Evolutionary conservation across 352 stramenopile genomes (phyloP).

Genomic region (Blastocystis sp.): DNA sequence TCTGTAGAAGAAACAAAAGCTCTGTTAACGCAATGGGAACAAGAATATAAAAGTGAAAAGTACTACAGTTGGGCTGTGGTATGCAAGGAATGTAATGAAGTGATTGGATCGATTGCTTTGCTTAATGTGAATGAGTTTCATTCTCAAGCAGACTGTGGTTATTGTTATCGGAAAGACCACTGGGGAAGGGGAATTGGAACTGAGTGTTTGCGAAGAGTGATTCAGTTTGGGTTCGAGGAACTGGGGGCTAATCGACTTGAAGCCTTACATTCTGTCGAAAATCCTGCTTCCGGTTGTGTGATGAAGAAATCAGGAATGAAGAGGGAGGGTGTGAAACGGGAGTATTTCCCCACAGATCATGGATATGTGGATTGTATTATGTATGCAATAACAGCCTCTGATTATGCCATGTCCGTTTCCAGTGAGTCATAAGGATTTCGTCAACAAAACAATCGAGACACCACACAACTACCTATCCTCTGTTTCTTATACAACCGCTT

Average conservation of each 20-base stretch:
- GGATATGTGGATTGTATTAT: constrained; percentile 12
- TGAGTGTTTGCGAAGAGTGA: constrained; percentile 16
- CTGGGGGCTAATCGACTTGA: constrained; percentile 12
- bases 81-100: constrained; percentile 55
- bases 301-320: constrained; percentile 49
- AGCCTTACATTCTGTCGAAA: neutral
- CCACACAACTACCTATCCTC: too few relatives aligned
- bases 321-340: neutral
- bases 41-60: neutral
- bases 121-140: constrained; percentile 45
- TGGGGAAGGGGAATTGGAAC: constrained; percentile 34
- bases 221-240: constrained; percentile 49
- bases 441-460: too few relatives aligned
- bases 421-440: neutral
- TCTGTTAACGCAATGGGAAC: constrained; percentile 2
- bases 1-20: constrained; percentile 24
- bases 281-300: constrained; percentile 42
- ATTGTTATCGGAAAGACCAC: constrained; percentile 50
- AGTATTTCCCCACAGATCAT: constrained; percentile 62
- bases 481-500: neutral
- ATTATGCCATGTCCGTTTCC: neutral
- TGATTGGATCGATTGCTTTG: constrained; percentile 54
- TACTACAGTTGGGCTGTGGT: constrained; percentile 60
- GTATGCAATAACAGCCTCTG: constrained; percentile 30
- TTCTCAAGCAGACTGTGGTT: neutral